These are phyloP conservation scores for Eucalyptus polyanthemos DNA, from an alignment of 345 rosid genomes.

Conservation along the genomic window DNA sequence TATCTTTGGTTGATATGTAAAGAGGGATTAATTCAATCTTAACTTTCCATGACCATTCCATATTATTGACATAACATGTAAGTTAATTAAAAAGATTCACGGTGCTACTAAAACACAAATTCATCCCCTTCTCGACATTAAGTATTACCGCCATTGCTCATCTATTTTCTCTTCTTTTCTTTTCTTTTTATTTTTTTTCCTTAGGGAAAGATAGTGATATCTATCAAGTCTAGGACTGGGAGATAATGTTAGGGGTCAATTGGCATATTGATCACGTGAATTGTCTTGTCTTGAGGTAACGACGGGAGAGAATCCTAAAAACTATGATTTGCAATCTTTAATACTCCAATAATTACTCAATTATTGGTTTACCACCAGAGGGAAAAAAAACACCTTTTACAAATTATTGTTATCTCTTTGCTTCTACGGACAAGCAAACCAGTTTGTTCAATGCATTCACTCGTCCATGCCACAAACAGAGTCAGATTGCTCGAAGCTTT, in stretches of 20 bases:
- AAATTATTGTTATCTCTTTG: background rate
- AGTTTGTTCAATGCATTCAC: too few species aligned
- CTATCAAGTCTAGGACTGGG: background rate
- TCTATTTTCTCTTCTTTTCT: background rate
- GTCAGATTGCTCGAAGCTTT: too few species aligned
- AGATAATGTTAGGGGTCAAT: background rate
- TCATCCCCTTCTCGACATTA: background rate
- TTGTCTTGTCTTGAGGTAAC: background rate
- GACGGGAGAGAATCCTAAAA: background rate
- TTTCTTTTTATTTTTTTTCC: background rate
- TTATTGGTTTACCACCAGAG: background rate
- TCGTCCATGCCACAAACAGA: too few species aligned
- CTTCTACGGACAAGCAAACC: background rate
- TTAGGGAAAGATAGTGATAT: background rate
- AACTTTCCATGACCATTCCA: background rate
- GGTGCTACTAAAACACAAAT: background rate
- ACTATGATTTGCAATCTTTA: background rate
- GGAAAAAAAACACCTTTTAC: background rate
- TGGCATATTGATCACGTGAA: background rate
- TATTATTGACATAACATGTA: background rate
- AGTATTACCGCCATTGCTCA: background rate
- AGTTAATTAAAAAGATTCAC: background rate
- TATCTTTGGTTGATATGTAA: background rate
- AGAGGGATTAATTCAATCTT: background rate
- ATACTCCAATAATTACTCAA: background rate